These are phyloP conservation scores for Colletotrichum viniferum DNA, from an alignment of 2,329 filamentous ascomycete genomes.

Conservation along the genomic window DNA sequence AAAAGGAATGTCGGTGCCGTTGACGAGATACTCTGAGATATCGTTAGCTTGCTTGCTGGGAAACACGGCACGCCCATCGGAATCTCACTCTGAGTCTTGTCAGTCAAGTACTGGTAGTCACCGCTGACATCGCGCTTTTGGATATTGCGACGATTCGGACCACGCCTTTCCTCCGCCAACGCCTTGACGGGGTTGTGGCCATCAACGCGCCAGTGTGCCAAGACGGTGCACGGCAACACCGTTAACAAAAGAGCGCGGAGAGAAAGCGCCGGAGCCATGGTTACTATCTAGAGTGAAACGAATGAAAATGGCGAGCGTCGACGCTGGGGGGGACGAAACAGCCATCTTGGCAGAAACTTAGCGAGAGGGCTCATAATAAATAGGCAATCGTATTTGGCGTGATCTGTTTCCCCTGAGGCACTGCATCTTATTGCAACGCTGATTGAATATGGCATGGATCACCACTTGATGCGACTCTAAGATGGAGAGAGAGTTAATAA, in stretches of 20 bases:
- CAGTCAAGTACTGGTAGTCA: slow-evolving; percentile 4
- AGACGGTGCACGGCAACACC: background rate
- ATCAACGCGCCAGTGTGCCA: slow-evolving; percentile 8
- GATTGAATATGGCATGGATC: background rate
- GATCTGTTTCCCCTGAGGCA: background rate
- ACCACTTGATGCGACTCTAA: background rate
- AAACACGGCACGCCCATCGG: accelerated
- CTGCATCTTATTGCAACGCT: background rate
- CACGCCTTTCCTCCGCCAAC: background rate
- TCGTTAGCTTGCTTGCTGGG: background rate
- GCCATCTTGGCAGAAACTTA: background rate
- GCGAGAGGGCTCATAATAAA: background rate
- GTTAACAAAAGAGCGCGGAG: background rate
- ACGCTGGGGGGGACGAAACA: accelerated
- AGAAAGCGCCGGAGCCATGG: background rate
- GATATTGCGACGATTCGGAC: background rate
- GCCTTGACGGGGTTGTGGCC: background rate
- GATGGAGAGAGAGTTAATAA: background rate
- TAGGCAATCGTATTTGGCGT: background rate
- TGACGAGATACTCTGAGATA: slow-evolving; percentile 62
- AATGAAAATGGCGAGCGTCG: background rate
- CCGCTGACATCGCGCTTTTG: background rate
- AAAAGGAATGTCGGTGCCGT: slow-evolving; percentile 70
- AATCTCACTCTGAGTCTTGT: background rate
- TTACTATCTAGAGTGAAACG: background rate